phyloP scores from a whole-genome alignment of 352 stramenopile genomes.

The Nothophytophthora sp. region DNA sequence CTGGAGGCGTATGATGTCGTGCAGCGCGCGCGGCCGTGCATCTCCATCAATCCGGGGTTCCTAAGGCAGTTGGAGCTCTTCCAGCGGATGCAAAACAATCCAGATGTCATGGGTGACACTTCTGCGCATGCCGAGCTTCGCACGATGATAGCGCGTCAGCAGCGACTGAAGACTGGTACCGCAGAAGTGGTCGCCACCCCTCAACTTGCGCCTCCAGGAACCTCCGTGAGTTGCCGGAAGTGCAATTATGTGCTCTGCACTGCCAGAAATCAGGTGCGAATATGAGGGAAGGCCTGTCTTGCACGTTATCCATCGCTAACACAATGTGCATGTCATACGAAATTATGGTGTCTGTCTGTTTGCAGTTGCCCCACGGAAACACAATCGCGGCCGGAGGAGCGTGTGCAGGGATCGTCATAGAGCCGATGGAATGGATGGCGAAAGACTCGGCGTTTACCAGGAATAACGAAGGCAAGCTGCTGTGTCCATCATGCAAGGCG shows the following conservation, averaged over 20 bases:
- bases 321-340: neutral
- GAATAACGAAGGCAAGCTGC: constrained; percentile 58
- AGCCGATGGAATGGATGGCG: constrained; percentile 76
- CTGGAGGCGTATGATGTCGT: constrained; percentile 58
- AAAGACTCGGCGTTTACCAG: constrained; percentile 20
- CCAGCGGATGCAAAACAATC: constrained; percentile 51
- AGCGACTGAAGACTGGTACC: constrained; percentile 31
- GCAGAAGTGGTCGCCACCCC: constrained; percentile 29
- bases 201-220: constrained; percentile 19
- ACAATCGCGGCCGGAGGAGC: neutral
- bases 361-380: constrained; percentile 22
- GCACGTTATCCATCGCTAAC: neutral
- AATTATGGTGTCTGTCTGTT: constrained; percentile 1
- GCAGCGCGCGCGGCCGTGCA: constrained; percentile 62
- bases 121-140: constrained; percentile 68
- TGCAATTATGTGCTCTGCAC: constrained; percentile 60
- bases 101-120: constrained; percentile 38
- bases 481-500: constrained; percentile 62
- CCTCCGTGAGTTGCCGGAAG: constrained; percentile 49
- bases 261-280: constrained; percentile 45
- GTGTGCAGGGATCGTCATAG: constrained; percentile 44
- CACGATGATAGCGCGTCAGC: constrained; percentile 37
- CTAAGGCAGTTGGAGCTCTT: constrained; percentile 73
- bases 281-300: neutral
- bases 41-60: constrained; percentile 81